These are phyloP conservation scores for Apocynum venetum DNA, from an alignment of 257 asterid genomes.

Conservation along the genomic window DNA sequence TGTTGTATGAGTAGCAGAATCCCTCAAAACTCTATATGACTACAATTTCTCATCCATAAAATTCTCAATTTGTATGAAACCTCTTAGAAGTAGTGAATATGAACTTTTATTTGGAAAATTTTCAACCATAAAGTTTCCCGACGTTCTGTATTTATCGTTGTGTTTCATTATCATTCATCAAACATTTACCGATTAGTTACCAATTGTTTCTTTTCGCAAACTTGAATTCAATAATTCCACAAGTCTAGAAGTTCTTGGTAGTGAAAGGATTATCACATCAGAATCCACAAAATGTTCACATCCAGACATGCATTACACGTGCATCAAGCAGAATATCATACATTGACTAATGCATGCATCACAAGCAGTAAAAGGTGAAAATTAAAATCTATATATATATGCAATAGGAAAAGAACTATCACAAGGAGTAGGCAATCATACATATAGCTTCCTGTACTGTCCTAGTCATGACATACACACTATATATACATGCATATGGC, in stretches of 20 bases:
- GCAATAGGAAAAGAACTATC: slow-evolving; percentile 2
- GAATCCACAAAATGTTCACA: not conserved
- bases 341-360: not conserved
- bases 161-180: not conserved
- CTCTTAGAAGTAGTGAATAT: not conserved
- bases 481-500: not conserved
- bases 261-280: not conserved
- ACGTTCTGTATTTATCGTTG: not conserved
- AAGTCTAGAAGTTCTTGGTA: not conserved
- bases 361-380: not conserved
- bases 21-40: not conserved
- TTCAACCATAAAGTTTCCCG: not conserved
- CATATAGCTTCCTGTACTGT: not conserved
- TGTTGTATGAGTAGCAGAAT: not conserved
- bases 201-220: not conserved
- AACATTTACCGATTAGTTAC: not conserved
- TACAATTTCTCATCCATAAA: not conserved
- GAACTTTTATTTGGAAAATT: not conserved
- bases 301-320: not conserved
- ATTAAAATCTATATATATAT: not conserved
- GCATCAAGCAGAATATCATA: not conserved
- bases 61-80: not conserved
- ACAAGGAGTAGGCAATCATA: not conserved
- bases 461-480: not conserved
- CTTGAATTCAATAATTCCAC: not conserved